Percentiles rank a stretch among this genome's conserved stretches.
Conservation (phyloP, 257 asterid species). For the Penstemon newberryi region DNA sequence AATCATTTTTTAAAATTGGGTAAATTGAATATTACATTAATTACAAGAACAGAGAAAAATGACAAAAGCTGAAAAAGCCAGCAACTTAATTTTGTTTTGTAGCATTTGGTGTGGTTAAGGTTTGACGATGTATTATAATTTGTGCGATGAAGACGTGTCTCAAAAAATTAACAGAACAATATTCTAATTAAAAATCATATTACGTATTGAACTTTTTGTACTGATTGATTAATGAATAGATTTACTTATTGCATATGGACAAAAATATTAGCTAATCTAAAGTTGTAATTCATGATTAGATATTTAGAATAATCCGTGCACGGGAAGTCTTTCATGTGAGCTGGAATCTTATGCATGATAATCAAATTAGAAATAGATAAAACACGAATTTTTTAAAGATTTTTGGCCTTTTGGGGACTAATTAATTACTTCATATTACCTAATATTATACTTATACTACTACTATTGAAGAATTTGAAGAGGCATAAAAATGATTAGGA, state of each 20-base stretch:
- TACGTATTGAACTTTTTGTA: not conserved
- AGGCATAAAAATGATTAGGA: too few species aligned
- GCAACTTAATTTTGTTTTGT: constrained; percentile 27
- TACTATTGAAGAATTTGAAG: too few species aligned
- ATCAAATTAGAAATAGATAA: too few species aligned
- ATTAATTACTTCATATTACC: too few species aligned
- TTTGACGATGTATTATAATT: constrained; percentile 4
- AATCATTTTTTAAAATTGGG: not conserved
- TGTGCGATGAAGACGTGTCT: constrained; percentile 37
- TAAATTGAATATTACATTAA: too few species aligned
- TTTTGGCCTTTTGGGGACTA: too few species aligned
- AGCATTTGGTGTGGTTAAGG: constrained; percentile 20
- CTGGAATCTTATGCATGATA: not conserved
- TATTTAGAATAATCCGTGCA: not conserved
- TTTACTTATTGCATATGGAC: not conserved
- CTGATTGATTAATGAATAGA: not conserved
- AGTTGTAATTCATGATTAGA: constrained; percentile 4
- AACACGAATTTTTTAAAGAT: too few species aligned
- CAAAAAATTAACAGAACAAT: constrained; percentile 17
- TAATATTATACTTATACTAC: too few species aligned
- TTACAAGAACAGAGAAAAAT: not conserved
- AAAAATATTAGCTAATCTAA: not conserved
- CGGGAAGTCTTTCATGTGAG: not conserved
- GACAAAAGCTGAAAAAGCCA: constrained; percentile 20
- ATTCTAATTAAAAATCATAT: not conserved